These are phyloP conservation scores for Hemisphaericaspora subhashii DNA, from an alignment of 1,139 yeast genomes.

Conservation along the genomic window DNA sequence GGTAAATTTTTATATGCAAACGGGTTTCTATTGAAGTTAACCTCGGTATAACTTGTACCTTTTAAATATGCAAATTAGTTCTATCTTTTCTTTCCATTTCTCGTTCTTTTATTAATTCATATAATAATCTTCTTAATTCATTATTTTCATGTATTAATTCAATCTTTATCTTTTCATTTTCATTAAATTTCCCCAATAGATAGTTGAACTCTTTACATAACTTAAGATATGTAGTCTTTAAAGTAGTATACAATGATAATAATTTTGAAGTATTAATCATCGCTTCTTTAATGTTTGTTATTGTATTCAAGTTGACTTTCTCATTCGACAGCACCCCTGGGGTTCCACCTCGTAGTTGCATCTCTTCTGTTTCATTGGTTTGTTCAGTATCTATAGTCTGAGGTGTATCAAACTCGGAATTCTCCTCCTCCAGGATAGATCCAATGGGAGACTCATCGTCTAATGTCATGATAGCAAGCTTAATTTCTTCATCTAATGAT, in stretches of 20 bases:
- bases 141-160: slow-evolving; percentile 37
- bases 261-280: slow-evolving; percentile 33
- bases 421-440: background rate
- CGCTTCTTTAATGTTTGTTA: slow-evolving; percentile 26
- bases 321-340: background rate
- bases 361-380: background rate
- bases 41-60: no score
- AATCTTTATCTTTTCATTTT: slow-evolving; percentile 34
- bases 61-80: background rate
- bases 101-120: slow-evolving; percentile 27
- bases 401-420: slow-evolving; percentile 3
- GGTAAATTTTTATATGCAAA: no score
- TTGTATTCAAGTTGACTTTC: slow-evolving; percentile 20
- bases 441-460: slow-evolving; percentile 2
- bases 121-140: slow-evolving; percentile 28
- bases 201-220: slow-evolving; percentile 40
- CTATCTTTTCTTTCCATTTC: slow-evolving; percentile 15
- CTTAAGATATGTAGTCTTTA: slow-evolving; percentile 35
- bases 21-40: no score
- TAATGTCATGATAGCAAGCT: slow-evolving; percentile 6
- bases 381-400: slow-evolving; percentile 3
- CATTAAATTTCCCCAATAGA: slow-evolving; percentile 34
- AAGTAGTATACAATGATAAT: slow-evolving; percentile 31
- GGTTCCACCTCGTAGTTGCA: background rate
- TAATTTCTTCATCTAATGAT: slow-evolving; percentile 6